Evolutionary conservation across 148 eudicot genomes (phyloP), one percentile per base, ranked within the genome.

Genomic region (Rhododendron molle): DNA sequence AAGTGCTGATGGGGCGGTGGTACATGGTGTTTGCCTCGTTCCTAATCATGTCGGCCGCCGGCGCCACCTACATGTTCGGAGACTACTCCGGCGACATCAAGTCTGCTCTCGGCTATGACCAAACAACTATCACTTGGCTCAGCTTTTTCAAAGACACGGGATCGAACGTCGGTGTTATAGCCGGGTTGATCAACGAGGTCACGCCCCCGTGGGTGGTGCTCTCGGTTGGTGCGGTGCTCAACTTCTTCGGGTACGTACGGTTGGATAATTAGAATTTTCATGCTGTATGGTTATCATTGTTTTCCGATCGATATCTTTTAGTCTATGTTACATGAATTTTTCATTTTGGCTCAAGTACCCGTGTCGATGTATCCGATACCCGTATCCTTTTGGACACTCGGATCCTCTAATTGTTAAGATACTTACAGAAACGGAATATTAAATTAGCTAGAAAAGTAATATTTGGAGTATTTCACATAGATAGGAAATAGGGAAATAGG

Each of bases 31-130:
- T 89, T 26, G 90, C 85, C 76, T 78, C 90, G 46, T 85, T 87
- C 40, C 82, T 89, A 15, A 87, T 89, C 84, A 85, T 89, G 89
- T 28, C 87, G 2, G 90, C 87, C 0, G 89, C 89, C 14, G 90
- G 90, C 0, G 90, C 90, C 44, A 89, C 90, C 77, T 89, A 89
- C 83, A 87, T 89, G 89, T 89, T 89, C 47, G 83, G 88, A 32
- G 77, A 87, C 9, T 89, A 87, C 84, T 89, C 89, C 77, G 23
- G 58, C 5, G 85, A 76, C 14, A 86, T 89, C 62, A 89, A 89
- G 43, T 0, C 72, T 14, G 21, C 88, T 4, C 86, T 89, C 1
- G 90, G 90, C 2, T 89, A 89, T 80, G 90, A 89, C 81, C 90
- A 89, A 34, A 76, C 90, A 9, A 89, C 90, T 67, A 83, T 89